Conservation (phyloP, 192 early-diverging fungal genomes). For the Powellomyces hirtus region DNA sequence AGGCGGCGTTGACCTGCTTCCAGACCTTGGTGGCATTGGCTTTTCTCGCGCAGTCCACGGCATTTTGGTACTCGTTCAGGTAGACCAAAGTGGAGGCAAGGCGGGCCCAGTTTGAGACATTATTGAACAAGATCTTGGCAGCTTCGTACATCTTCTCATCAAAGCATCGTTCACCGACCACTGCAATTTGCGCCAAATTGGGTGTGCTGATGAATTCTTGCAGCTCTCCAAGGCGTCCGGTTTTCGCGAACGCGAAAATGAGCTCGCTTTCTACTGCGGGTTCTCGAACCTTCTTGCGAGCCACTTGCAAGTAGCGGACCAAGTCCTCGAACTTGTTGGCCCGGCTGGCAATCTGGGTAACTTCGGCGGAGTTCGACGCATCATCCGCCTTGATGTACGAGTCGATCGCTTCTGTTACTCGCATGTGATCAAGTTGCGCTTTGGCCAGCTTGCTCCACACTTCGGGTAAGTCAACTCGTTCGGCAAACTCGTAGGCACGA, state of each 20-base stretch:
- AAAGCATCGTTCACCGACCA: conserved; percentile 94
- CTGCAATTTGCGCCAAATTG: conserved; percentile 88
- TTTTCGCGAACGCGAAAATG: conserved; percentile 94
- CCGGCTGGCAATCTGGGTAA: conserved; percentile 74
- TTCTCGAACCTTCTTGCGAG: conserved; percentile 93
- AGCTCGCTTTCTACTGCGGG: conserved; percentile 95
- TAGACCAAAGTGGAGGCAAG: conserved; percentile 95
- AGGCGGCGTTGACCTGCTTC: conserved; percentile 98
- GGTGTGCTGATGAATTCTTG: conserved; percentile 92
- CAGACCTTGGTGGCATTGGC: conserved; percentile 98
- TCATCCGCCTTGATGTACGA: conserved; percentile 98
- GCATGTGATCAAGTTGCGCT: conserved; percentile 87
- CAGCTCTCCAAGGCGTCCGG: conserved; percentile 82
- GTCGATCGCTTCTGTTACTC: conserved; percentile 93
- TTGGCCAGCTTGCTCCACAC: conserved; percentile 96
- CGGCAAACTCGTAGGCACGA: conserved; percentile 95
- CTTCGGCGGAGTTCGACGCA: conserved; percentile 82
- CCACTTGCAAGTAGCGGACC: conserved; percentile 92
- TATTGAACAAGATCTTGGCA: conserved; percentile 92
- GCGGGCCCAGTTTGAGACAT: conserved; percentile 96
- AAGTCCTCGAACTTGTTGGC: conserved; percentile 93
- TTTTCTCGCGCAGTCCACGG: conserved; percentile 98
- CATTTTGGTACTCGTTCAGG: conserved; percentile 90
- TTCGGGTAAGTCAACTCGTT: conserved; percentile 83
- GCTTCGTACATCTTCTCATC: conserved; percentile 88